Evolutionary conservation across 441 rosid species (phyloP).

Genomic region (Pelargonium australe): DNA sequence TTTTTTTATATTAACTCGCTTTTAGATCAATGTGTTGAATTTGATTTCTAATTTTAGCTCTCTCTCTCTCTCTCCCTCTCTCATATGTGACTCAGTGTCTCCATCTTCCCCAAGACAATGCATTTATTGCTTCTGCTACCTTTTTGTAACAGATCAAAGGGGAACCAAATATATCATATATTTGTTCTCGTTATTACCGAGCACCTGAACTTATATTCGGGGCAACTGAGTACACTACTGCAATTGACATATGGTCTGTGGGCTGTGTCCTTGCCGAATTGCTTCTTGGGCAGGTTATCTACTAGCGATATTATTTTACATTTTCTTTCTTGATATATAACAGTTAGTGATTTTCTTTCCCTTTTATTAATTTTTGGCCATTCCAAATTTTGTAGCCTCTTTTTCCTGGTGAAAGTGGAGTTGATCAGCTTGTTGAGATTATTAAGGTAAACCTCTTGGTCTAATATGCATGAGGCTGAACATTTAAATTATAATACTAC

Average conservation of each 20-base stretch:
- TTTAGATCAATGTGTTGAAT: neutral
- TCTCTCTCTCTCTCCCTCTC: neutral
- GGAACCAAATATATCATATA: slow-evolving; percentile 79
- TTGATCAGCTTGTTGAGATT: slow-evolving; percentile 85
- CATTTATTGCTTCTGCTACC: neutral
- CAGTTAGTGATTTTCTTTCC: slow-evolving; percentile 15
- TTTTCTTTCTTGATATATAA: neutral
- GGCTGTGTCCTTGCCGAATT: slow-evolving; percentile 85
- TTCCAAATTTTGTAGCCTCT: slow-evolving; percentile 49
- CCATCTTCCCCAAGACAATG: neutral
- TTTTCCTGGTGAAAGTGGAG: slow-evolving; percentile 92
- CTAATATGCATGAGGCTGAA: neutral
- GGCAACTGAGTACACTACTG: slow-evolving; percentile 70
- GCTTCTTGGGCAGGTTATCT: slow-evolving; percentile 67
- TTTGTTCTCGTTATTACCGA: slow-evolving; percentile 79
- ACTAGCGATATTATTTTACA: slow-evolving; percentile 11
- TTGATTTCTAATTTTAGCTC: neutral
- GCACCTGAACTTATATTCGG: slow-evolving; percentile 95
- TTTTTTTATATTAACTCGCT: neutral
- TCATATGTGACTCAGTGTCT: neutral
- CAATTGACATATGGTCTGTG: slow-evolving; percentile 83
- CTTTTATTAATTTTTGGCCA: neutral
- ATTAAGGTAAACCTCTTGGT: slow-evolving; percentile 49
- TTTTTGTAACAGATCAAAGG: slow-evolving; percentile 46
- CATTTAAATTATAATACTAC: no score